A percentile compares a stretch with the other conserved stretches of the same genome.
Evolutionary conservation across 169 alveolate genomes (phyloP).

Genomic region (Miamiensis avidus): DNA sequence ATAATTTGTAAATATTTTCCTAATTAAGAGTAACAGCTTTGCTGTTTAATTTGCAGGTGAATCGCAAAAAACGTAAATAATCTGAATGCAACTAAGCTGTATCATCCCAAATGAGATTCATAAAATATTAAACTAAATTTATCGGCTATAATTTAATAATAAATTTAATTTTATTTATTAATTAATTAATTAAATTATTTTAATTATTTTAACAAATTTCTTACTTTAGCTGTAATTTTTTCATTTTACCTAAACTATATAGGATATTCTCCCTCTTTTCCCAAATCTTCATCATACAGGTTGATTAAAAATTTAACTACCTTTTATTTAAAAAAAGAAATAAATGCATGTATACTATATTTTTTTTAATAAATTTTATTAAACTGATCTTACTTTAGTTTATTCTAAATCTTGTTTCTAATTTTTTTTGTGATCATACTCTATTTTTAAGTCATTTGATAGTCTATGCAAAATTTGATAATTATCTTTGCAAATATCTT

Average conservation of each 20-base stretch:
- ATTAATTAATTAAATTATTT: no score
- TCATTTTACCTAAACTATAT: slow-evolving; percentile 37
- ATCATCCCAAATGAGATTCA: slow-evolving; percentile 48
- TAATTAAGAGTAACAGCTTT: slow-evolving; percentile 25
- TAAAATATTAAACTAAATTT: slow-evolving; percentile 35
- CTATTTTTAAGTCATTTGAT: slow-evolving; percentile 37
- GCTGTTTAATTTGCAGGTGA: slow-evolving; percentile 23
- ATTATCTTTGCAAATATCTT: slow-evolving; percentile 15
- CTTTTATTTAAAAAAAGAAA: no score
- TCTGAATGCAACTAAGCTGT: slow-evolving; percentile 27
- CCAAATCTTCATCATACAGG: slow-evolving; percentile 36
- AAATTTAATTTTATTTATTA: no score
- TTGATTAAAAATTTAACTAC: slow-evolving; percentile 38
- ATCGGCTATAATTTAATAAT: no score
- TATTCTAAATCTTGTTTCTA: background rate
- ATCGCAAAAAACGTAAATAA: slow-evolving; percentile 38
- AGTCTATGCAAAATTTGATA: slow-evolving; percentile 18
- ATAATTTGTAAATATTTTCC: slow-evolving; percentile 40
- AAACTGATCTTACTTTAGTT: no score
- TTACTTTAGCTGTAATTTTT: slow-evolving; percentile 38
- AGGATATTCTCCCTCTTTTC: slow-evolving; percentile 7
- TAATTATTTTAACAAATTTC: no score
- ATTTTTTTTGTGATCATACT: slow-evolving; percentile 10
- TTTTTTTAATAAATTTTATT: no score
- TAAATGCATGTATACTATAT: no score